These are phyloP conservation scores for Giardia muris DNA, from an alignment of 208 protist species.

Conservation along the genomic window DNA sequence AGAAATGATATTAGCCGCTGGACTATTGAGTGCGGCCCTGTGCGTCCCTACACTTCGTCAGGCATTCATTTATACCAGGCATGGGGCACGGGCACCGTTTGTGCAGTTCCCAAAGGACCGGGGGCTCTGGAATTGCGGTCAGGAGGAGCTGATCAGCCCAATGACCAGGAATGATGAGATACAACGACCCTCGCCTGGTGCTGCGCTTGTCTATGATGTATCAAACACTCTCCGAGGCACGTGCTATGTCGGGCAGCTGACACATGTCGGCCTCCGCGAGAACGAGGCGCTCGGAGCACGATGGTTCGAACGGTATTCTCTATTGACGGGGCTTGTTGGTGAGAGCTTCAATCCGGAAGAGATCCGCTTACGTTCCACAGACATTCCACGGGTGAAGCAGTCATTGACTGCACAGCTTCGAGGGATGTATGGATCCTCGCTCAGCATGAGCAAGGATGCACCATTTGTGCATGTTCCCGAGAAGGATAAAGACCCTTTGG, in stretches of 20 bases:
- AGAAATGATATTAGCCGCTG: not conserved
- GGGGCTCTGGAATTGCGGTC: not conserved
- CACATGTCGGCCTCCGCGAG: not conserved
- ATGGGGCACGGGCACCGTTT: not conserved
- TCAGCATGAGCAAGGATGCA: not conserved
- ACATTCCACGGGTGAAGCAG: not conserved
- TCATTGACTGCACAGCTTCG: not conserved
- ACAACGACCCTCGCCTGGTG: not conserved
- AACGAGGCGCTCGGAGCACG: not conserved
- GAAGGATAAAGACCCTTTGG: not conserved
- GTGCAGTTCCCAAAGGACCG: not conserved
- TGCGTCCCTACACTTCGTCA: not conserved
- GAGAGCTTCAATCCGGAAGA: not conserved
- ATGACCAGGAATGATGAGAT: not conserved
- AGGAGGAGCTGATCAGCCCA: not conserved
- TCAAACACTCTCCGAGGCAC: not conserved
- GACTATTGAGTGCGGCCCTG: not conserved
- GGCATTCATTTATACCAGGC: not conserved
- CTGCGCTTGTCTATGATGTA: not conserved
- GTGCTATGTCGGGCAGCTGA: not conserved
- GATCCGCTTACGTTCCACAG: not conserved
- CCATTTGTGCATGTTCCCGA: not conserved
- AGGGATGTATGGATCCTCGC: not conserved
- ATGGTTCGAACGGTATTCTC: not conserved
- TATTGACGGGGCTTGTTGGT: not conserved